phyloP scores from a whole-genome alignment of 2,329 filamentous ascomycete genomes.

The Trichoderma endophyticum region DNA sequence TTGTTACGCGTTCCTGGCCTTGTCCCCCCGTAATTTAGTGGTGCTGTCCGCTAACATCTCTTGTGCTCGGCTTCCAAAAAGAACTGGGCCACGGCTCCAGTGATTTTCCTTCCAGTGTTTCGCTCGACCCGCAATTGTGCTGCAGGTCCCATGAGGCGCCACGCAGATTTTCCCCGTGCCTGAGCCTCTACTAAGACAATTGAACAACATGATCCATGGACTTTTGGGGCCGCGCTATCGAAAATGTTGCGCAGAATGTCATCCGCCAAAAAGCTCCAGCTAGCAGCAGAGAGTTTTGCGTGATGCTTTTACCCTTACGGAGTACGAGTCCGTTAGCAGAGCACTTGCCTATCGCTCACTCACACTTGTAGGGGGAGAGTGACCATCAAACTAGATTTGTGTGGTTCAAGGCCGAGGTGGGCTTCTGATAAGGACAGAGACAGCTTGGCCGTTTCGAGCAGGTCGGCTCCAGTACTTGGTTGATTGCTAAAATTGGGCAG shows the following conservation, averaged over 20 bases:
- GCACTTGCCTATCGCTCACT: background rate
- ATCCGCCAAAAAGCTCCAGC: background rate
- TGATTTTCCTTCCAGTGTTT: background rate
- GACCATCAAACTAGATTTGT: background rate
- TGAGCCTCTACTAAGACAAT: background rate
- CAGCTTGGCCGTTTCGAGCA: conserved; percentile 4
- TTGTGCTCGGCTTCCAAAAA: background rate
- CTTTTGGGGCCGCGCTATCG: conserved; percentile 6
- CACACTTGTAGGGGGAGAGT: background rate
- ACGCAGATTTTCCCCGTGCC: conserved; percentile 4
- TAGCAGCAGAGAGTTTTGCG: background rate
- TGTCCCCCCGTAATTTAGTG: background rate
- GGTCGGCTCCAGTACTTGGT: background rate
- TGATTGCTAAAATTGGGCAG: background rate
- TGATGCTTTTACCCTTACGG: background rate
- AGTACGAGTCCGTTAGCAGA: background rate
- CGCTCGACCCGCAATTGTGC: background rate
- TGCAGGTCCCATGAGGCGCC: conserved; percentile 1
- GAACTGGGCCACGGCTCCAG: background rate
- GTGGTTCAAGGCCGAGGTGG: background rate
- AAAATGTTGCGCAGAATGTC: conserved; percentile 6
- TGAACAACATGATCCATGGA: background rate
- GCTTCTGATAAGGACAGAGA: background rate
- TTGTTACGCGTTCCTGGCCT: background rate
- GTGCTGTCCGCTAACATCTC: background rate